Evolutionary conservation across 139 green algal species (phyloP).

Genomic region (Closterium sp.): DNA sequence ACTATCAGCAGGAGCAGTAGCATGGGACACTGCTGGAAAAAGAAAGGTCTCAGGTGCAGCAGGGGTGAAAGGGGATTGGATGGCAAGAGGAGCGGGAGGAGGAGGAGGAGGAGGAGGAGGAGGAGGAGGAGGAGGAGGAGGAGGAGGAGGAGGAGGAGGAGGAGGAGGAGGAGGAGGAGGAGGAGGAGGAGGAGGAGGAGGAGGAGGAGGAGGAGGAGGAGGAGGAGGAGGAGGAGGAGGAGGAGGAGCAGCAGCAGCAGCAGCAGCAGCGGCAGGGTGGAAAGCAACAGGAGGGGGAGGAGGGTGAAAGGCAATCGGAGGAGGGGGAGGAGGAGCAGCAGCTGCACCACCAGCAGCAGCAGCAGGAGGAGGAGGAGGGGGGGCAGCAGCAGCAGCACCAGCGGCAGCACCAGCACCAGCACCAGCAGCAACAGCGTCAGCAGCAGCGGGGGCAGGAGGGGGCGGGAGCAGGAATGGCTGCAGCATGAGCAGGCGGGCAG

Average conservation of each 20-base stretch:
- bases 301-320: background rate
- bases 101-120: background rate
- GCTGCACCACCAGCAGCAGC: background rate
- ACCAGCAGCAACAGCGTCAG: background rate
- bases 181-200: too few relatives aligned
- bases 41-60: too few relatives aligned
- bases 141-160: too few relatives aligned
- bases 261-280: background rate
- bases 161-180: too few relatives aligned
- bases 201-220: too few relatives aligned
- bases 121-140: too few relatives aligned
- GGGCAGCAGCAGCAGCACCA: background rate
- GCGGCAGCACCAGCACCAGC: background rate
- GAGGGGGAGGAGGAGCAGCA: background rate
- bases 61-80: background rate
- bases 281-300: background rate
- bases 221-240: too few relatives aligned
- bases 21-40: too few relatives aligned
- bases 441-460: background rate
- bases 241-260: too few relatives aligned
- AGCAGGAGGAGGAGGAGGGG: background rate
- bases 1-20: too few relatives aligned
- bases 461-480: conserved; percentile 12
- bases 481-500: conserved; percentile 8
- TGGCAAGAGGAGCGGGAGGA: background rate